phyloP scores from a whole-genome alignment of 805 yeast genomes.

The Naumovozyma castellii region DNA sequence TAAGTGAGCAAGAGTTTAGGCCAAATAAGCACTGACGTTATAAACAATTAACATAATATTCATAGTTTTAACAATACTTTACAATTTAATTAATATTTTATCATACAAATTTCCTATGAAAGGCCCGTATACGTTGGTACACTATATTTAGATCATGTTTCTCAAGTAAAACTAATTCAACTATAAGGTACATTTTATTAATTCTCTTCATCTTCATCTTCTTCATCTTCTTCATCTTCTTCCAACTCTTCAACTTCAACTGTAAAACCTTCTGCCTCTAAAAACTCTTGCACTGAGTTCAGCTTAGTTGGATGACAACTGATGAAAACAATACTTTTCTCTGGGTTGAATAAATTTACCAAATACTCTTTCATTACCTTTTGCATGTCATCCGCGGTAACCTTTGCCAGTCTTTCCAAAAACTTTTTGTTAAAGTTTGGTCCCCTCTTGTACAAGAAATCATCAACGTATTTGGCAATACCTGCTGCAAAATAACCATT shows the following conservation, averaged over 20 bases:
- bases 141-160: too few relatives aligned
- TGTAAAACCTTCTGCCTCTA: slow-evolving; percentile 48
- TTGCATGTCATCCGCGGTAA: slow-evolving; percentile 36
- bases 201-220: slow-evolving; percentile 17
- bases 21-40: background rate
- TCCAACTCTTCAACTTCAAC: slow-evolving; percentile 49
- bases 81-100: too few relatives aligned
- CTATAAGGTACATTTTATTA: too few relatives aligned
- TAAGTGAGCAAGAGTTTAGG: background rate
- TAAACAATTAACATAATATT: background rate
- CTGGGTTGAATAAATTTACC: slow-evolving; percentile 51
- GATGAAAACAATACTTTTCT: slow-evolving; percentile 50
- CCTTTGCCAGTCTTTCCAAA: slow-evolving; percentile 42
- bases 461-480: slow-evolving; percentile 52
- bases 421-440: slow-evolving; percentile 48
- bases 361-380: slow-evolving; percentile 47
- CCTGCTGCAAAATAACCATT: slow-evolving; percentile 61
- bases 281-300: slow-evolving; percentile 37
- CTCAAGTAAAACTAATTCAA: too few relatives aligned
- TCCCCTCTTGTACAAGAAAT: slow-evolving; percentile 60
- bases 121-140: too few relatives aligned
- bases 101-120: too few relatives aligned
- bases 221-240: slow-evolving; percentile 29
- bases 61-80: background rate
- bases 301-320: slow-evolving; percentile 64